Percentiles rank a stretch among this genome's conserved stretches.
These are phyloP conservation scores for Fusarium longipes DNA, from an alignment of 2,329 filamentous ascomycete genomes.

Conservation along the genomic window DNA sequence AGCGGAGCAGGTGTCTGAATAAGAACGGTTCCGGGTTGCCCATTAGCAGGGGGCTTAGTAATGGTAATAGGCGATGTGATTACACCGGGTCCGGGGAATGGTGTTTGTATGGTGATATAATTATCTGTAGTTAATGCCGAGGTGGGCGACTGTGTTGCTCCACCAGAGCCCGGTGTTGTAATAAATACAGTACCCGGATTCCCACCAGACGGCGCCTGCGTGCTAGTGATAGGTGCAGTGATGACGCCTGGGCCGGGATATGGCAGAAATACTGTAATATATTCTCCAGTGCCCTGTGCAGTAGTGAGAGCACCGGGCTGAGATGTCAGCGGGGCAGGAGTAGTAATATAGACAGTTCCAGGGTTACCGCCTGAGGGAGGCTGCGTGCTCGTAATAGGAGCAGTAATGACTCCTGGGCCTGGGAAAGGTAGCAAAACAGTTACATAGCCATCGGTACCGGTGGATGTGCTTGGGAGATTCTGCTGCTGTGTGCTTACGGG, in stretches of 20 bases:
- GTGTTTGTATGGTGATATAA: constrained; percentile 34
- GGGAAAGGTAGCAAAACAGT: constrained; percentile 16
- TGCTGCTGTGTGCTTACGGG: background rate
- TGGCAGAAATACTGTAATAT: constrained; percentile 26
- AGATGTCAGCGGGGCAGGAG: constrained; percentile 1
- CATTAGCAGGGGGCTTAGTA: constrained; percentile 21
- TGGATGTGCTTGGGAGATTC: constrained; percentile 5
- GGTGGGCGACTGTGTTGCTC: background rate
- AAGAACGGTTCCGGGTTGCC: constrained; percentile 29
- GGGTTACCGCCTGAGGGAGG: constrained; percentile 4
- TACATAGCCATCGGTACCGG: constrained; percentile 7
- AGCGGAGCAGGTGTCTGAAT: constrained; percentile 31
- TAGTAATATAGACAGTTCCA: constrained; percentile 22
- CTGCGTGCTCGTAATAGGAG: constrained; percentile 12
- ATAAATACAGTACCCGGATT: constrained; percentile 32
- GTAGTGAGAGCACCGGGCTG: background rate
- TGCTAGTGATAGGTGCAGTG: constrained; percentile 29
- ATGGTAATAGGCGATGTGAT: constrained; percentile 30
- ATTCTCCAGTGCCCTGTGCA: background rate
- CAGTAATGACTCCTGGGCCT: constrained; percentile 15
- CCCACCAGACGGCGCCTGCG: constrained; percentile 13
- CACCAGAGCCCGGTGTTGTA: constrained; percentile 20
- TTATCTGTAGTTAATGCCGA: constrained; percentile 11
- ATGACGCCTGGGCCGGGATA: constrained; percentile 24
- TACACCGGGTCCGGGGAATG: constrained; percentile 26